Evolutionary conservation across 164 flowering plant species (phyloP), one percentile per base, ranked within the genome.

Genomic region (Berberis vulgaris): DNA sequence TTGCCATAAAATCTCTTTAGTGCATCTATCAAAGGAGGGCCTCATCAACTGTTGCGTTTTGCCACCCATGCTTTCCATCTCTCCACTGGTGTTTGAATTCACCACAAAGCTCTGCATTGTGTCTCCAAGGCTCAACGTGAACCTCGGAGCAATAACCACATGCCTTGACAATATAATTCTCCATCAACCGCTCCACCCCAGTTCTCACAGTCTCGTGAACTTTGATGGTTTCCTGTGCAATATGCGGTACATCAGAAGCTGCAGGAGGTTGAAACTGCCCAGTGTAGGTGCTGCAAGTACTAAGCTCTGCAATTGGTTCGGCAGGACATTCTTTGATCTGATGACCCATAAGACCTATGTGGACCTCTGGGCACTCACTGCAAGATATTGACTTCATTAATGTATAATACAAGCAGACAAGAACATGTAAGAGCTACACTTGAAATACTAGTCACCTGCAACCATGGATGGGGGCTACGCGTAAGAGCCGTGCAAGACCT

Each of bases 51-150:
- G 78, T 81, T 0, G 97, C 99, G 68, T 89, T 91, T 78, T 94
- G 97, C 97, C 99, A 94, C 10, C 97, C 97, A 67, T 94, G 97
- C 78, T 88, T 91, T 66, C 97, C 97, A 64, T 94, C 96, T 67
- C 97, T 83, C 96, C 96, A 89, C 60, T 91, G 97, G 71, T 91
- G 96, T 79, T 94, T 94, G 73, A 86, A 87, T 65, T 72, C 91
- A 12, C 97, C 97, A 67, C 99, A 94, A 2, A 91, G 85, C 80
- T 86, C 91, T 1, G 79, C 96, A 72, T 85, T 77, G 71, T 94
- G 99, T 49, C 99, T 97, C 89, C 96, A 86, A 3, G 99, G 96
- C 45, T 97, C 99, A 26, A 94, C 94, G 63, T 94, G 99, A 70
- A 94, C 88, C 79, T 94, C 96, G 3, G 96, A 72, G 78, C 97